phyloP scores from a whole-genome alignment of 139 green algal genomes.

The Trebouxia sp. region DNA sequence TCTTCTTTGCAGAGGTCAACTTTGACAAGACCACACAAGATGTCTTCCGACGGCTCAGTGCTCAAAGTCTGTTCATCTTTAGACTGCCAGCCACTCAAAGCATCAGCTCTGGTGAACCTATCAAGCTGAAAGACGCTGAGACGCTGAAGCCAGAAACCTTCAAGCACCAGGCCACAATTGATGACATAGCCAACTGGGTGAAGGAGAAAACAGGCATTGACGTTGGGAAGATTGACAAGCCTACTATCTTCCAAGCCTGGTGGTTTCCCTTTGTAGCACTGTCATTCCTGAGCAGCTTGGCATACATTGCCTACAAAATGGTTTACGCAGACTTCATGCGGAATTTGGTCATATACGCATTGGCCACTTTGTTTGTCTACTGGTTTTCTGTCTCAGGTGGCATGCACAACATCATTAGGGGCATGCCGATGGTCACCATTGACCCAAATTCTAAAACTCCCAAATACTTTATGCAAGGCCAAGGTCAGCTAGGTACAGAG shows the following conservation, averaged over 20 bases:
- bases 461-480: constrained; percentile 45
- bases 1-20: constrained; percentile 69
- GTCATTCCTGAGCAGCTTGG: constrained; percentile 28
- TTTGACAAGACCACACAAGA: constrained; percentile 40
- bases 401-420: constrained; percentile 94
- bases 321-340: constrained; percentile 59
- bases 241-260: constrained; percentile 49
- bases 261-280: constrained; percentile 44
- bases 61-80: constrained; percentile 59
- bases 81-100: constrained; percentile 41
- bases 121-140: constrained; percentile 49
- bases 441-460: constrained; percentile 31
- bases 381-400: constrained; percentile 71
- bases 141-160: constrained; percentile 33
- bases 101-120: constrained; percentile 36
- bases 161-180: background rate
- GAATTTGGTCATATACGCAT: constrained; percentile 47
- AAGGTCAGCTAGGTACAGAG: constrained; percentile 75
- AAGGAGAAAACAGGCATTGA: constrained; percentile 41
- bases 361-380: constrained; percentile 58
- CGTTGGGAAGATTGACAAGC: constrained; percentile 53
- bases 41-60: constrained; percentile 52
- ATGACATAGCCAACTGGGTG: constrained; percentile 30
- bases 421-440: constrained; percentile 67
- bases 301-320: constrained; percentile 48